Base-by-base conservation (phyloP, 129 eudicot species). In the Centrapalus pauciflorus region DNA sequence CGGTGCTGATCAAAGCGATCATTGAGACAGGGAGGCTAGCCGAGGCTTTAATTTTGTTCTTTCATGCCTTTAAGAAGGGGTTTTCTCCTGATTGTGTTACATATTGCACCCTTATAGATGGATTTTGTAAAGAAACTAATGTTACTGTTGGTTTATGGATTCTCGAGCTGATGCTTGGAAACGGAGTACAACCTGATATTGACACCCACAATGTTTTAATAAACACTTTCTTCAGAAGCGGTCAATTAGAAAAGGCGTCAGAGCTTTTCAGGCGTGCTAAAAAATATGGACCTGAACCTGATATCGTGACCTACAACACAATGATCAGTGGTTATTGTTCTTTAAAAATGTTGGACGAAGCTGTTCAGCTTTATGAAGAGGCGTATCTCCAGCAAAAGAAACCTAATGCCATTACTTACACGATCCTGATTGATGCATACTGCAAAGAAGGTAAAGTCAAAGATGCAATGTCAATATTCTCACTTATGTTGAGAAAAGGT, bases 291-390 rank as follows among this genome's bases (percentile, higher is more conserved):
- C 95, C 79, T 3, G 77, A 67, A 70, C 90, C 87, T 12, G 90
- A 87, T 79, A 79, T 79, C n/a, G 80, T 87, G 79, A 84, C 95
- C 26, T 87, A 73, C 69, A 87, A 87, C 82, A 87, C 86, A 4
- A 73, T 87, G 60, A 81, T 87, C 17, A 76, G 80, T 46, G 95
- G 95, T 3, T 84, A 77, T 41, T 84, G 90, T 76, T 71, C 68
- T 40, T 58, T 30, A 16, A 68, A 82, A 35, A 71, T 50, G 88
- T 33, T 81, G 67, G 56, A 10, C n/a, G 80, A 81, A 55, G 90
- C 88, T 2, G 29, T 84, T 69, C 76, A 67, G n/a, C 48, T 81
- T 48, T 84, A 55, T 25, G 48, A 84, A 81, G 77, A 75, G 72
- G 13, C 61, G 41, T 24, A 66, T 16, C 24, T n/a, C 11, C 28